Evolutionary conservation across 2,329 filamentous ascomycete genomes (phyloP), one percentile per base, ranked within the genome.

Genomic region (Fusarium sp.): DNA sequence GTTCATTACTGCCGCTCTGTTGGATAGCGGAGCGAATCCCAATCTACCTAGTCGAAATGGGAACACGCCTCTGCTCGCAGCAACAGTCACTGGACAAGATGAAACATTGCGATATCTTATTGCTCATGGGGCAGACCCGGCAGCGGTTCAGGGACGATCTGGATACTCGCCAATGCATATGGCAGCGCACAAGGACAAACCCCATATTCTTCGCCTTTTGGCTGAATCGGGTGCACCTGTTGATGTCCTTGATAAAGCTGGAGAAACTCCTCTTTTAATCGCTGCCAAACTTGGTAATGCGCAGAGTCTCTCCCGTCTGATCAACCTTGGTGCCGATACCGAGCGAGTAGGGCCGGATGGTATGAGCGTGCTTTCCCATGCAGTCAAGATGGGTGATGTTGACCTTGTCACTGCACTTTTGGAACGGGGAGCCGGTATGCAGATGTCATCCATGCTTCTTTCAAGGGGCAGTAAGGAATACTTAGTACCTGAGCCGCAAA

Each of bases 361-460:
- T 14, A 74, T 75, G 71, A 72, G 71, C 44, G 74, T 75, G 37
- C 70, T 75, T 22, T 67, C 72, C 22, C 70, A 75, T 44, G 73
- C 73, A 19, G 73, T 75, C 25, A 73, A 73, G 37, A 55, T 71
- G 19, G 70, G 71, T 9, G 69, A 74, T 13, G 30, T 70, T 32
- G 62, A 66, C 19, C 52, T 75, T 6, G 71, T 74, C 14, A 69
- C 64, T 44, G 56, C 60, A 13, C 60, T 74, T n/a, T 58, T 74
- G 4, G 65, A 73, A 23, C 60, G 56, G 32, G 72, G 72, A 15
- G 71, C 69, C 15, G 62, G 72, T 27, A 59, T 75, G 56, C 62
- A 62, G 17, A 39, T 68, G 51, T 40, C 45, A 20, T 46, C 55
- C 8, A 47, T 53, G 37, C 40, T 47, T 33, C 48, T 53, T 32